A percentile compares a stretch with the other conserved stretches of the same genome.
Conservation (phyloP, 106 monocot species). For the Dendrobium officinale region DNA sequence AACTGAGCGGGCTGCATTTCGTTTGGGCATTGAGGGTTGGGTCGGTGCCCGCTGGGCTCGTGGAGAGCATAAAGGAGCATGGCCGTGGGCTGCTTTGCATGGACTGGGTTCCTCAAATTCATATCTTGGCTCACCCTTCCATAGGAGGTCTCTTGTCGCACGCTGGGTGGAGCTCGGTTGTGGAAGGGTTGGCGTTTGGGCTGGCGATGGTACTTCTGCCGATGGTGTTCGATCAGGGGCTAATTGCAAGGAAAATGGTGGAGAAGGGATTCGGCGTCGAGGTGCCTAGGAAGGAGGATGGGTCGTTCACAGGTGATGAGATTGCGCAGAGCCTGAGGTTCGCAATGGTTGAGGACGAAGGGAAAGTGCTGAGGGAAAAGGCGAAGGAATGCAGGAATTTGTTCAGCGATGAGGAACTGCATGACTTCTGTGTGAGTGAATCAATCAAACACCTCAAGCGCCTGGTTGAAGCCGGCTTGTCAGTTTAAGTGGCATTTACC, state of each 20-base stretch:
- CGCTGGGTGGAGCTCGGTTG: constrained; percentile 4
- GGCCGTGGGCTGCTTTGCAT: neutral
- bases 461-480: too few species aligned
- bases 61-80: neutral
- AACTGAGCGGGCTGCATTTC: neutral
- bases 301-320: constrained; percentile 20
- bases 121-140: constrained; percentile 9
- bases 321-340: constrained; percentile 34
- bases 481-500: too few species aligned
- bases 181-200: constrained; percentile 15
- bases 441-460: too few species aligned
- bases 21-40: neutral
- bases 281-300: constrained; percentile 28
- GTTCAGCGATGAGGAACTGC: too few species aligned
- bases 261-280: constrained; percentile 33
- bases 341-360: constrained; percentile 25
- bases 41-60: neutral
- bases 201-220: constrained; percentile 26
- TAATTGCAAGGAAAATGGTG: constrained; percentile 27
- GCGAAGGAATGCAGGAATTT: constrained; percentile 4
- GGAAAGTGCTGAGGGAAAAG: constrained; percentile 5
- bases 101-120: constrained; percentile 9
- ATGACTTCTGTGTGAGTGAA: too few species aligned
- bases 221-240: constrained; percentile 43
- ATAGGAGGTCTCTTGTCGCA: constrained; percentile 5